phyloP scores from a whole-genome alignment of 78 protist genomes.

The Bodo saltans region DNA sequence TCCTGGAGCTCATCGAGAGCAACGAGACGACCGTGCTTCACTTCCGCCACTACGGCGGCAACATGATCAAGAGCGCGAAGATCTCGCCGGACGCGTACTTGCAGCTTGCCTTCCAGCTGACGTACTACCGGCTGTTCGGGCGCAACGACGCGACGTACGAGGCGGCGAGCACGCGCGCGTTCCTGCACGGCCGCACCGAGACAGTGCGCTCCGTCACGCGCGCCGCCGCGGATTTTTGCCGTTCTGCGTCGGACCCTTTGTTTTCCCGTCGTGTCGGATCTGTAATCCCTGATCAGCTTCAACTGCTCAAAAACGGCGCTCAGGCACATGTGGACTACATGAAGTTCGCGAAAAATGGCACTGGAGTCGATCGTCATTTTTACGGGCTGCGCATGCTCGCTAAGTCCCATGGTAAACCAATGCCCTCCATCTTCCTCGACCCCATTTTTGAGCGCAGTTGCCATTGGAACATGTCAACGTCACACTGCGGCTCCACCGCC shows the following conservation, averaged over 20 bases:
- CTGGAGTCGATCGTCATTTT: constrained; percentile 48
- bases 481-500: constrained; percentile 29
- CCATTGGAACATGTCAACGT: constrained; percentile 16
- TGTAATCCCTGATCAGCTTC: background rate
- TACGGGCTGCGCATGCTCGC: constrained; percentile 27
- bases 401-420: background rate
- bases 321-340: constrained; percentile 19
- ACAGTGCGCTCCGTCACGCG: constrained; percentile 45
- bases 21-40: background rate
- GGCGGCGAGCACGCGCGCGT: constrained; percentile 46
- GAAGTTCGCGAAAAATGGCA: constrained; percentile 25
- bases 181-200: constrained; percentile 65
- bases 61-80: background rate
- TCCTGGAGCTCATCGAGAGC: background rate
- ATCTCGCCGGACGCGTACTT: constrained; percentile 46
- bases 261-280: background rate
- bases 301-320: constrained; percentile 5
- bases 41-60: constrained; percentile 18
- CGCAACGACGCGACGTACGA: constrained; percentile 48
- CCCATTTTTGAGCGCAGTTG: background rate
- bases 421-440: constrained; percentile 15
- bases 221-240: constrained; percentile 7
- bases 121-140: constrained; percentile 38
- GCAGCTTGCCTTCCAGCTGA: constrained; percentile 55
- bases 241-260: background rate